phyloP scores from a whole-genome alignment of 176 grass and related monocot species.

The Urochloa ruziziensis region DNA sequence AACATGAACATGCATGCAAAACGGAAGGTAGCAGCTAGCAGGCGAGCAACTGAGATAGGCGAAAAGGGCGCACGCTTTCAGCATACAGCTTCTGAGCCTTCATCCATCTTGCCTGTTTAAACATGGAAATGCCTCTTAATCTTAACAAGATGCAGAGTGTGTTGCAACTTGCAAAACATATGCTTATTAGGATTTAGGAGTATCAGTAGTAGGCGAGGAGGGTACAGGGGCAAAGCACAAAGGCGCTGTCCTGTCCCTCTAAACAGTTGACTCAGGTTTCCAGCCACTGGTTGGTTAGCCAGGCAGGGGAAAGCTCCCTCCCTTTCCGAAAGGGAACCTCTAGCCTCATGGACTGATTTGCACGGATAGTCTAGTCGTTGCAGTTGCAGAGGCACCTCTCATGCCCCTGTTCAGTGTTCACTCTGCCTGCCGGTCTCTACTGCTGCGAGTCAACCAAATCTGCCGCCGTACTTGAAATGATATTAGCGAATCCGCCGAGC shows the following conservation, averaged over 20 bases:
- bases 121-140: constrained; percentile 21
- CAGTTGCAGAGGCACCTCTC: neutral
- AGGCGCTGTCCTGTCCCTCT: neutral
- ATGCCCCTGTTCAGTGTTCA: neutral
- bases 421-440: neutral
- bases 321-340: neutral
- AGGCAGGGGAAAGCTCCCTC: neutral
- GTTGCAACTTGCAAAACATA: neutral
- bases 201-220: neutral
- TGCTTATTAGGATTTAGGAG: constrained; percentile 7
- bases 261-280: constrained; percentile 6
- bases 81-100: neutral
- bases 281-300: constrained; percentile 14
- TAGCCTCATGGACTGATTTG: neutral
- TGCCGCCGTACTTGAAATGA: constrained; percentile 26
- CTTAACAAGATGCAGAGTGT: neutral
- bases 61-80: neutral
- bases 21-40: neutral
- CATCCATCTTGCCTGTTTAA: neutral
- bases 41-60: neutral
- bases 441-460: constrained; percentile 16
- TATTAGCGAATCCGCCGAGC: constrained; percentile 34
- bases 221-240: neutral
- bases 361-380: neutral
- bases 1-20: neutral